Evolutionary conservation across 371 early-diverging fungal genomes (phyloP).

Genomic region (Mucor velutinosus): DNA sequence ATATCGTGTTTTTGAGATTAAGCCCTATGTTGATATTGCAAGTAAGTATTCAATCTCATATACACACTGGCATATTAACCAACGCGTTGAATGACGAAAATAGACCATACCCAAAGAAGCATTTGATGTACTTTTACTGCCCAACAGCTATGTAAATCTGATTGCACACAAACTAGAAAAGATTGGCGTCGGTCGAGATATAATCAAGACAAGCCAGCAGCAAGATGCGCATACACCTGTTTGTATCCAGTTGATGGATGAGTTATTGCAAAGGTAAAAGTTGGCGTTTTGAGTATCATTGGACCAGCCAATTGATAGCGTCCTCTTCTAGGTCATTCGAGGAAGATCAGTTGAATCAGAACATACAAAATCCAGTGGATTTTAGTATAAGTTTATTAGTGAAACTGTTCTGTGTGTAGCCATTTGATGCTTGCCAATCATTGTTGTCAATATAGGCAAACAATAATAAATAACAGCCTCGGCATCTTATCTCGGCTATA

Average conservation of each 20-base stretch:
- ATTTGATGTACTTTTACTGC: conserved; percentile 5
- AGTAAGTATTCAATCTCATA: neutral
- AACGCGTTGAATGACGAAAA: neutral
- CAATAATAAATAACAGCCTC: no score
- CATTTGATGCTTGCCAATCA: no score
- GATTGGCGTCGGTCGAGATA: neutral
- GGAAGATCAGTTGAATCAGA: neutral
- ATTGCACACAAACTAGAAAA: neutral
- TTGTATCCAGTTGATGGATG: conserved; percentile 8
- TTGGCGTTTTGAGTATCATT: neutral
- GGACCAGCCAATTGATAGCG: neutral
- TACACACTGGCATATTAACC: neutral
- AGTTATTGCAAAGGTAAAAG: conserved; percentile 9
- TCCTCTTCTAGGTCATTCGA: neutral
- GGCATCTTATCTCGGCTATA: no score
- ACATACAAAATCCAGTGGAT: neutral
- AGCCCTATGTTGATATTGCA: conserved; percentile 20
- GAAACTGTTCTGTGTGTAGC: neutral
- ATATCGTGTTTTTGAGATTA: neutral
- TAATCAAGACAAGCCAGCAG: neutral
- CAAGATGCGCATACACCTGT: neutral
- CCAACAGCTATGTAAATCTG: conserved; percentile 8
- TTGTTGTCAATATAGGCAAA: no score
- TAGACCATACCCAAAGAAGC: conserved; percentile 20
- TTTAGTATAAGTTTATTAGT: neutral